Evolutionary conservation across 2,329 filamentous ascomycete species (phyloP), one percentile per base, ranked within the genome.

Genomic region (Zymoseptoria brevis): DNA sequence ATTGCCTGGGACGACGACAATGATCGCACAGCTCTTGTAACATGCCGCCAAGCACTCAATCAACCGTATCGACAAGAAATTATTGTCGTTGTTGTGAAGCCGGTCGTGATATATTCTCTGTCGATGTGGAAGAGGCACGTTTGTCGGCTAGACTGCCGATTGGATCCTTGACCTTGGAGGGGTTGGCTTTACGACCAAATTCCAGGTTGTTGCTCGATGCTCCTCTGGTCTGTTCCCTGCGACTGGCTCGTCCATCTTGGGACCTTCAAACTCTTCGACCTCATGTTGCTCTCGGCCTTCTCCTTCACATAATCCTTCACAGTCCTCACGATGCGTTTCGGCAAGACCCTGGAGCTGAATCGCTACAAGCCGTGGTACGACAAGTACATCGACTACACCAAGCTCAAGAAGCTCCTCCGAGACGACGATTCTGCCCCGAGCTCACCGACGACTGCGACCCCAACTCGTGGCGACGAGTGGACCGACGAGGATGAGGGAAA

Each of bases 321-420:
- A n/a, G 35, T n/a, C 13, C 35, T 57, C 56, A 64, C 24, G 13
- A 97, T 99, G 94, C 88, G 90, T 69, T 99, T 96, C 80, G 93
- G 93, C 63, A 90, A 87, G 78, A 96, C 90, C 55, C 83, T 99
- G 61, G 85, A 86, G 69, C 83, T 85, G 69, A 86, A 89, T 60
- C 80, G 89, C 68, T 94, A 97, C 74, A 77, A 83, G 67, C 90
- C 91, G 71, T 99, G 93, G 93, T 89, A 88, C 75, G 89, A 87
- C 73, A 83, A 95, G 71, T 97, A 99, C 79, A 90, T 99, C 72
- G 92, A 97, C 79, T 99, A 99, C 76, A 79, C 83, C 68, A 96
- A 93, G 81, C 86, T 99, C 66, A 97, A 97, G 81, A 81, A 82
- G 70, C 82, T 99, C 60, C 79, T 99, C 61, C 87, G 90, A 64